These are phyloP conservation scores for Pleurotus salmoneostramineus DNA, from an alignment of 768 basidiomycete species.

Conservation along the genomic window DNA sequence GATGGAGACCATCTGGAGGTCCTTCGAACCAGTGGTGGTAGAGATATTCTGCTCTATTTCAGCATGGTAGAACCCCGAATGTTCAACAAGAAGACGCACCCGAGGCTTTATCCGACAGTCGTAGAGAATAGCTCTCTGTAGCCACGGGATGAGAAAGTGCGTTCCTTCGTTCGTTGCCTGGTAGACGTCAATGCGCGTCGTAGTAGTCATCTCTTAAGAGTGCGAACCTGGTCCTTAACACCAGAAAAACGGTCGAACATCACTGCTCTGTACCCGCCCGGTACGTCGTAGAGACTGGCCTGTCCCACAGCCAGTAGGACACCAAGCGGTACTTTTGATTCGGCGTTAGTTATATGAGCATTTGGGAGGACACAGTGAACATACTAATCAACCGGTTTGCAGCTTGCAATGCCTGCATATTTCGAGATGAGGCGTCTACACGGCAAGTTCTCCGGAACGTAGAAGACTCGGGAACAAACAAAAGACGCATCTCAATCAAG, in stretches of 20 bases:
- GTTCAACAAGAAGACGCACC: slow-evolving; percentile 37
- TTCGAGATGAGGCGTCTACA: slow-evolving; percentile 16
- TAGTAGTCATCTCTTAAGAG: background rate
- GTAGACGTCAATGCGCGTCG: background rate
- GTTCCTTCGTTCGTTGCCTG: slow-evolving; percentile 92
- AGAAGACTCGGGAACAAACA: background rate
- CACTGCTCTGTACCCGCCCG: slow-evolving; percentile 90
- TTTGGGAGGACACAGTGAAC: slow-evolving; percentile 10
- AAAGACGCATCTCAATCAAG: slow-evolving; percentile 5
- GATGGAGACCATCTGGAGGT: slow-evolving; percentile 97
- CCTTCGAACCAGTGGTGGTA: slow-evolving; percentile 98
- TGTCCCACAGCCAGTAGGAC: slow-evolving; percentile 40
- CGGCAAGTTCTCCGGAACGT: slow-evolving; percentile 42
- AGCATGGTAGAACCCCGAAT: slow-evolving; percentile 2
- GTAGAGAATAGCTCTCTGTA: slow-evolving; percentile 94
- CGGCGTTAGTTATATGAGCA: background rate
- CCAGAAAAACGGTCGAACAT: slow-evolving; percentile 98
- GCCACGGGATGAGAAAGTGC: slow-evolving; percentile 93
- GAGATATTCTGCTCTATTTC: slow-evolving; percentile 76
- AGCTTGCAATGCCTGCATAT: slow-evolving; percentile 47
- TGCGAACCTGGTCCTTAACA: slow-evolving; percentile 71
- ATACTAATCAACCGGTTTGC: slow-evolving; percentile 47
- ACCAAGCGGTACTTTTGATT: slow-evolving; percentile 39
- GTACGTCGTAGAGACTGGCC: slow-evolving; percentile 69
- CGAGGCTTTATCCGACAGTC: slow-evolving; percentile 97